Base-by-base conservation (phyloP, 1,284 basidiomycete genomes). In the Rhodotorula sp. region DNA sequence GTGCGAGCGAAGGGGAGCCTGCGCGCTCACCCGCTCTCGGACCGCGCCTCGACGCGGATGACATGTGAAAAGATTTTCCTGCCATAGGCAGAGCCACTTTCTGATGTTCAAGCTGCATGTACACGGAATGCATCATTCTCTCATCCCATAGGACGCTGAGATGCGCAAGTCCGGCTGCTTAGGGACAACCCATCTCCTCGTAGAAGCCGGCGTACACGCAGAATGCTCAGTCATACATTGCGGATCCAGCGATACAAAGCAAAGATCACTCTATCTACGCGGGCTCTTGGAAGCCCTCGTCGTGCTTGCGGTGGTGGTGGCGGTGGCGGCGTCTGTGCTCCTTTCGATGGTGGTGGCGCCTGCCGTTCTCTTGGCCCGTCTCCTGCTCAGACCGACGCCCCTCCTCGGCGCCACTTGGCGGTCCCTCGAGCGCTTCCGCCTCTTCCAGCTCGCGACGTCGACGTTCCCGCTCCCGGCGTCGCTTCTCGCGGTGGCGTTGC, bases 251-350 rank as follows among this genome's bases (percentile, higher is more conserved):
- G 39, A 43, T 43, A 43, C 39, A 43, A 43, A 43, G 34, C 34
- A 43, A 43, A 43, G 12, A 10, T 12, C 8, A 43, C 10, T 43
- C 39, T 43, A 12, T 43, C 39, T 43, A 43, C 39, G 39, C 39
- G 39, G 39, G 39, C 39, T 43, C 39, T 14, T 43, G 39, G 39
- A 43, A 43, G 39, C 39, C 39, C 39, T 43, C 10, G 10, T 43
- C 10, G 39, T 43, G 39, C 39, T 43, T 43, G 39, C 39, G 39
- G 39, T 43, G 39, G 39, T 43, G 39, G 12, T 14, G 26, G 6
- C 62, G 51, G 15, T 52, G 59, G 20, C 39, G 31, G 18, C 52
- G n/a, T 46, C 69, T 39, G 31, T 58, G 58, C 47, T 62, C 69
- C 34, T 58, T 51, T 26, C 65, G 52, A 20, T 29, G 39, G 39